Evolutionary conservation across 2,329 filamentous ascomycete genomes (phyloP).

Genomic region (Colletotrichum navitas): DNA sequence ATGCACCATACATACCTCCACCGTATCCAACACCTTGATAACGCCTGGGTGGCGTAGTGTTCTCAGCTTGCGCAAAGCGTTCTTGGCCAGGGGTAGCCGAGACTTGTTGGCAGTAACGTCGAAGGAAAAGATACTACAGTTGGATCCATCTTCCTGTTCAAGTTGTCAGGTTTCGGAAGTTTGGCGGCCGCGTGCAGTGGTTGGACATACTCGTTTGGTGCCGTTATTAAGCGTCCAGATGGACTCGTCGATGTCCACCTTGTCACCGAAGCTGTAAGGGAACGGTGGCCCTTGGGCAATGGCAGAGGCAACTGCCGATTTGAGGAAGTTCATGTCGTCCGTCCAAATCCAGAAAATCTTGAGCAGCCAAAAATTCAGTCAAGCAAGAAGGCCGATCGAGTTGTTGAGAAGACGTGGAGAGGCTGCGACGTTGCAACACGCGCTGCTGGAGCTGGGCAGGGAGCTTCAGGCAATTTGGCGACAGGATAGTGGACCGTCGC

Average conservation of each 20-base stretch:
- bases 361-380: constrained; percentile 1
- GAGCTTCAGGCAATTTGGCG: constrained; percentile 39
- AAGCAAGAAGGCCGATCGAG: background rate
- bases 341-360: background rate
- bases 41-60: constrained; percentile 95
- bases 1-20: constrained; percentile 73
- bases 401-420: constrained; percentile 18
- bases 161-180: constrained; percentile 10
- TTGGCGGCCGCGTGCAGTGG: background rate
- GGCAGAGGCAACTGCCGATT: constrained; percentile 95
- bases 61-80: constrained; percentile 92
- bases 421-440: constrained; percentile 30
- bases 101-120: constrained; percentile 86
- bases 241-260: constrained; percentile 90
- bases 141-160: constrained; percentile 86
- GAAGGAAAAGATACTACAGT: constrained; percentile 98
- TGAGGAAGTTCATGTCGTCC: constrained; percentile 89
- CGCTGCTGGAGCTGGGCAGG: constrained; percentile 30
- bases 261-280: constrained; percentile 92
- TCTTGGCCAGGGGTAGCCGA: constrained; percentile 87
- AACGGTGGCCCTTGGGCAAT: constrained; percentile 96
- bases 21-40: constrained; percentile 92
- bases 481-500: constrained; percentile 32
- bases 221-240: constrained; percentile 98
- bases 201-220: constrained; percentile 79